Conservation (phyloP, 2,329 filamentous ascomycete species). For the Leptosphaerulina australis region DNA sequence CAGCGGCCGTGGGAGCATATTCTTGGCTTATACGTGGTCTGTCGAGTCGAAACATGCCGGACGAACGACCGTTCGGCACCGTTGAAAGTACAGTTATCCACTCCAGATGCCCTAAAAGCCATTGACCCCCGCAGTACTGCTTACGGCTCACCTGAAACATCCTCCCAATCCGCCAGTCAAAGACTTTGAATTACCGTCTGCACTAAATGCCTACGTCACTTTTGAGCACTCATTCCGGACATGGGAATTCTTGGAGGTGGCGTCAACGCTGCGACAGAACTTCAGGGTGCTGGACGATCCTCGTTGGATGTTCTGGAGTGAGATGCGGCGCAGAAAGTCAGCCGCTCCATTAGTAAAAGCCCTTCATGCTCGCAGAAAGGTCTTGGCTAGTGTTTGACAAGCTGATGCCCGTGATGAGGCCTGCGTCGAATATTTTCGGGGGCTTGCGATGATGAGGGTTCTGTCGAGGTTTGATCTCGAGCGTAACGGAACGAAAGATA, state of each 20-base stretch:
- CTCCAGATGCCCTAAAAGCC: not conserved
- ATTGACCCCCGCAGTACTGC: conserved; percentile 1
- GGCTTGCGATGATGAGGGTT: conserved; percentile 10
- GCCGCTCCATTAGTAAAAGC: conserved; percentile 1
- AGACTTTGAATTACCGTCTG: conserved; percentile 5
- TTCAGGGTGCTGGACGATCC: not conserved
- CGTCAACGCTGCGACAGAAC: conserved; percentile 2
- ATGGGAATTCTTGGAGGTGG: conserved; percentile 4
- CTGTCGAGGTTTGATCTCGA: not conserved
- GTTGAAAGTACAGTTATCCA: too few species aligned
- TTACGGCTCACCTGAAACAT: conserved; percentile 10
- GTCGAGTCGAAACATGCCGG: not conserved
- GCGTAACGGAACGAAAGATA: conserved; percentile 10
- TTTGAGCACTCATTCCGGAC: not conserved
- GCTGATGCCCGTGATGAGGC: conserved; percentile 9
- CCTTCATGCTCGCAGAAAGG: conserved; percentile 4
- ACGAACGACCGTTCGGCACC: conserved; percentile 1
- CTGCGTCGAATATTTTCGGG: not conserved
- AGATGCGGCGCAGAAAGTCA: conserved; percentile 16
- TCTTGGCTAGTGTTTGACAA: conserved; percentile 10
- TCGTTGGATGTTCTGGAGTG: conserved; percentile 5
- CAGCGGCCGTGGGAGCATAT: not conserved
- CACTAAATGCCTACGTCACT: not conserved
- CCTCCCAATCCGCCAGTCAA: conserved; percentile 3
- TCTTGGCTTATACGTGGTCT: not conserved